A percentile compares a stretch with the other conserved stretches of the same genome.
Conservation (phyloP, 169 alveolate species). For the Babesia gibsoni region DNA sequence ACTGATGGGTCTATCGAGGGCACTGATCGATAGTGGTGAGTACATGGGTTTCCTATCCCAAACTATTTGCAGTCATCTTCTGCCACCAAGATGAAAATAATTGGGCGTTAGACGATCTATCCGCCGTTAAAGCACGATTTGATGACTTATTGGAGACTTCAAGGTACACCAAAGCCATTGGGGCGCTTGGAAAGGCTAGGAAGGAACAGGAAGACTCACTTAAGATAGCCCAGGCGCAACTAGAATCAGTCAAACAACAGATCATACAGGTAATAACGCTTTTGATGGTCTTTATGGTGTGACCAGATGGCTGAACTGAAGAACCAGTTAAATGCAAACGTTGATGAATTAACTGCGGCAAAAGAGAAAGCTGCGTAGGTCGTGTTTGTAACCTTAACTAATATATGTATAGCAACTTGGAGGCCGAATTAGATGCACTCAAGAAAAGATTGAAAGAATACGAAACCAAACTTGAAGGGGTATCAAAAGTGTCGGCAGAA, state of each 20-base stretch:
- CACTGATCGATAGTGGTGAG: conserved; percentile 89
- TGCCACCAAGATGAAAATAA: conserved; percentile 97
- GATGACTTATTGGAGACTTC: conserved; percentile 95
- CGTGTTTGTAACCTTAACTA: background rate
- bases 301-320: conserved; percentile 63
- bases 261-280: conserved; percentile 26
- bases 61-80: conserved; percentile 86
- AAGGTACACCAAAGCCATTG: conserved; percentile 68
- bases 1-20: conserved; percentile 90
- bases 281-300: background rate
- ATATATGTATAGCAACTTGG: conserved; percentile 7
- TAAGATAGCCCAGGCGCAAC: background rate
- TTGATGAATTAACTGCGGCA: conserved; percentile 38
- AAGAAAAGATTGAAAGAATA: conserved; percentile 38
- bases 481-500: conserved; percentile 7
- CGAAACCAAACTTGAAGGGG: conserved; percentile 33
- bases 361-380: conserved; percentile 55
- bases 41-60: conserved; percentile 7
- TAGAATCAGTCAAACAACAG: conserved; percentile 28
- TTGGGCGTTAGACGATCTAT: conserved; percentile 94
- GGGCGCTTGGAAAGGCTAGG: conserved; percentile 45
- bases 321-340: conserved; percentile 55
- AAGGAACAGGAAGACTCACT: conserved; percentile 57
- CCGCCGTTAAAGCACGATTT: conserved; percentile 92
- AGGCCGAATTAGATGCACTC: conserved; percentile 31